Conservation (phyloP, 1,284 basidiomycete genomes). For the Athelia psychrophila region DNA sequence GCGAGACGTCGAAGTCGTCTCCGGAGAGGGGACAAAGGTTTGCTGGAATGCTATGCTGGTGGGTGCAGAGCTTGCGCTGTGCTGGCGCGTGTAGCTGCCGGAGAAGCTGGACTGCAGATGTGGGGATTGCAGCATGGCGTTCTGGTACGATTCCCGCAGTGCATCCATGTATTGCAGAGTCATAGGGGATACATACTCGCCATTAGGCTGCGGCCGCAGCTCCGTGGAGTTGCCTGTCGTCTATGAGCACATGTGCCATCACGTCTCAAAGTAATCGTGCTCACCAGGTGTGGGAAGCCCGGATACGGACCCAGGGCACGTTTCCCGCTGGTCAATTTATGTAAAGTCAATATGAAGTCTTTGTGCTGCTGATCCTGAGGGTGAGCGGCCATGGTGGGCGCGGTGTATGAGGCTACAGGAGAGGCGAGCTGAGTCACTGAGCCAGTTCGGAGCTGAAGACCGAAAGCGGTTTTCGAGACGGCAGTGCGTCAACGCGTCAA, state of each 20-base stretch:
- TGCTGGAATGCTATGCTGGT: conserved; percentile 58
- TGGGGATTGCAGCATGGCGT: conserved; percentile 15
- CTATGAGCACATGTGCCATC: not conserved
- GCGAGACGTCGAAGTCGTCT: conserved; percentile 62
- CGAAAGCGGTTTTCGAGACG: no score
- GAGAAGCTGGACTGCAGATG: conserved; percentile 21
- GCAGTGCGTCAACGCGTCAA: no score
- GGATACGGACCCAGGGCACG: conserved; percentile 37
- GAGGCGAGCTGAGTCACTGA: no score
- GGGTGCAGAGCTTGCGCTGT: conserved; percentile 54
- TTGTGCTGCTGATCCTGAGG: conserved; percentile 31
- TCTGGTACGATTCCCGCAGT: conserved; percentile 22
- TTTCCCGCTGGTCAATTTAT: conserved; percentile 32
- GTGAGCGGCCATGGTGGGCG: not conserved
- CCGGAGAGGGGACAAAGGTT: conserved; percentile 34
- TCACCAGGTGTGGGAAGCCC: conserved; percentile 73
- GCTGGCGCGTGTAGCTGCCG: conserved; percentile 26
- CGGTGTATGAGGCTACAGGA: no score
- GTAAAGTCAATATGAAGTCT: conserved; percentile 37
- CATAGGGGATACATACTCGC: conserved; percentile 65
- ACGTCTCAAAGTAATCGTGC: conserved; percentile 14
- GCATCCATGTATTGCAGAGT: conserved; percentile 44
- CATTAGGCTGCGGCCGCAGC: conserved; percentile 55
- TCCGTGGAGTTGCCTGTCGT: conserved; percentile 58
- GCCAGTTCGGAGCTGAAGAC: no score